Evolutionary conservation across 2,329 filamentous ascomycete species (phyloP), one percentile per base, ranked within the genome.

Genomic region (Torrubiella hemipterigena): DNA sequence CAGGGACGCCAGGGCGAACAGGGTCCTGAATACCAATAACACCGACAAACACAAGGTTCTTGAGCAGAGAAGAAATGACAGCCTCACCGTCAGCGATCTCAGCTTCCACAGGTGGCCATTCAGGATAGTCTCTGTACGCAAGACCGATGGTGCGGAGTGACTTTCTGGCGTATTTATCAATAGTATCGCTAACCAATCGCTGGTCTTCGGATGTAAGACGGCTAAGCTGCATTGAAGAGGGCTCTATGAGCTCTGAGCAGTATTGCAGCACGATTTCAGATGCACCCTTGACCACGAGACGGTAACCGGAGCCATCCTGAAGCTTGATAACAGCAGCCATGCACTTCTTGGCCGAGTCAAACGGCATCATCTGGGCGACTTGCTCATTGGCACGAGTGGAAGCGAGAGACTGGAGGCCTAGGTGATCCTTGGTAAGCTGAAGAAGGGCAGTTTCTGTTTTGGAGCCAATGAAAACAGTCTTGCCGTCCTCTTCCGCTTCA

Each of bases 121-220:
- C 63, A 17, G 75, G 67, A 36, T 81, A 85, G 40, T 91, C 83
- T 27, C 72, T 69, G 52, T 82, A 86, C 5, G 81, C 66, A 39
- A 87, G 64, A 13, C 73, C 81, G 32, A 89, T 85, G 1, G 81
- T 85, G 29, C 82, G 74, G 10, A 89, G 67, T n/a, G 80, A 83
- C 22, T 69, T 59, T 15, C 61, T 61, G 11, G 73, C 73, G 42
- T 77, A 78, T 5, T 62, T 59, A 31, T 69, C 65, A 41, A 79
- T 79, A 33, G 71, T 54, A 20, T 57, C 47, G 31, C 62, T 61
- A 21, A 78, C 53, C 2, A 60, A 63, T 27, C 73, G 61, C 19
- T 66, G 63, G 39, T 75, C 69, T n/a, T 58, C 58, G 3, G 37
- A 29, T 27, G 76, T 70, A 39, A 74, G 73, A 15, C 55, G 62